These are phyloP conservation scores for Chlorella sorokiniana DNA, from an alignment of 139 green algal species.

Conservation along the genomic window DNA sequence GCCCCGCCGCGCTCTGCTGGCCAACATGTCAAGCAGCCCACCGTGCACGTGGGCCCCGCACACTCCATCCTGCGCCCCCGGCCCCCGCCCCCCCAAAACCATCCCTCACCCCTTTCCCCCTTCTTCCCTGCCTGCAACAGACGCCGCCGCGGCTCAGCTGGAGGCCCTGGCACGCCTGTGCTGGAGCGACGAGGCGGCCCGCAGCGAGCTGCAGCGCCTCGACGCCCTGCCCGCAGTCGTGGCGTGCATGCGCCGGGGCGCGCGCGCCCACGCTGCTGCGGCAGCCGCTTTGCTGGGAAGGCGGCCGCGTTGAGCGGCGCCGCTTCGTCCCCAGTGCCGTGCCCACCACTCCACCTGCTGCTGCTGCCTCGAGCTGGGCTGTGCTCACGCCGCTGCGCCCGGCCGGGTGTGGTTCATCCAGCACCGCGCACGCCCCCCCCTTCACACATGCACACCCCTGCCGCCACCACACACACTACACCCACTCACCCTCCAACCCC, in stretches of 20 bases:
- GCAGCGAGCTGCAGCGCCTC: constrained; percentile 33
- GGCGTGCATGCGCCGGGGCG: constrained; percentile 3
- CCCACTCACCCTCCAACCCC: background rate
- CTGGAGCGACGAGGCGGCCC: constrained; percentile 67
- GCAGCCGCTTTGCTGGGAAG: too few species aligned
- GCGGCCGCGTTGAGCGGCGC: too few species aligned
- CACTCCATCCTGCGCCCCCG: background rate
- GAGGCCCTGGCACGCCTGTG: constrained; percentile 61
- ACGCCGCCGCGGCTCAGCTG: constrained; percentile 13
- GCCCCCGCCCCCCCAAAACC: background rate
- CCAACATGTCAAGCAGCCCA: too few species aligned
- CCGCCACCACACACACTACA: background rate
- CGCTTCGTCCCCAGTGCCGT: too few species aligned
- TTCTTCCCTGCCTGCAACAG: background rate
- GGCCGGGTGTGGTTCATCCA: too few species aligned
- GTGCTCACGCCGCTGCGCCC: too few species aligned
- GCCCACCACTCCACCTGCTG: too few species aligned
- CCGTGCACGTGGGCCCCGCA: too few species aligned
- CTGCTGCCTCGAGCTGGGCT: too few species aligned
- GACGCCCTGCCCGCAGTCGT: constrained; percentile 39
- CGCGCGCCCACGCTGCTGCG: background rate
- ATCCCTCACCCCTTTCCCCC: background rate
- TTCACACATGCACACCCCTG: too few species aligned
- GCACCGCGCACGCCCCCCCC: too few species aligned
- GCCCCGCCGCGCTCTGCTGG: too few species aligned